Conservation (phyloP, 2,329 filamentous ascomycete species). For the Allantophomopsis lycopodina region DNA sequence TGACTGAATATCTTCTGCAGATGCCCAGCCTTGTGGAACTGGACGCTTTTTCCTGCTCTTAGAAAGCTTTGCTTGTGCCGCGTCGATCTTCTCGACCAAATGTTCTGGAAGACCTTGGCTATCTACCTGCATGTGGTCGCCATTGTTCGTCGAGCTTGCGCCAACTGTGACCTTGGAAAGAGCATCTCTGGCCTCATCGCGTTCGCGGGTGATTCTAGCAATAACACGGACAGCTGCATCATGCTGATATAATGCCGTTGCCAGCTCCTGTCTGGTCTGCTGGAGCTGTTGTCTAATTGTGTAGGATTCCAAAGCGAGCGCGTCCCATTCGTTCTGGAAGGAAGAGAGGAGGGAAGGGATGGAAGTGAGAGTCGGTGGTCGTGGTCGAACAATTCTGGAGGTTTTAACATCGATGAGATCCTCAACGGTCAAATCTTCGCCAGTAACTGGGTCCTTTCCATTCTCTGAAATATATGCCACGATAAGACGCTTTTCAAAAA, state of each 20-base stretch:
- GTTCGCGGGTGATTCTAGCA: slow-evolving; percentile 75
- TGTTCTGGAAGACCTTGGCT: slow-evolving; percentile 60
- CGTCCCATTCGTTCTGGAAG: slow-evolving; percentile 98
- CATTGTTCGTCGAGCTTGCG: slow-evolving; percentile 36
- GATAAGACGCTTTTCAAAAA: slow-evolving; percentile 92
- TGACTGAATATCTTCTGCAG: slow-evolving; percentile 51
- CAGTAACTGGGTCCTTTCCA: slow-evolving; percentile 81
- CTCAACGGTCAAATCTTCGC: slow-evolving; percentile 68
- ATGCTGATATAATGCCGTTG: slow-evolving; percentile 88
- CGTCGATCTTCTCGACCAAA: slow-evolving; percentile 61
- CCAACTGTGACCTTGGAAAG: slow-evolving; percentile 74
- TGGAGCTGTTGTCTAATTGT: slow-evolving; percentile 80
- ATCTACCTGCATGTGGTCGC: slow-evolving; percentile 91
- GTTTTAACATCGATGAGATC: slow-evolving; percentile 84
- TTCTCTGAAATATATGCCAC: slow-evolving; percentile 91
- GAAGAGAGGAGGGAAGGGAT: slow-evolving; percentile 87
- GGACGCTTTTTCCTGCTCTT: slow-evolving; percentile 83
- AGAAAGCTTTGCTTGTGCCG: slow-evolving; percentile 67
- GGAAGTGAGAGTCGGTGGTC: slow-evolving; percentile 87
- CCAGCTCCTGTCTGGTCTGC: slow-evolving; percentile 85
- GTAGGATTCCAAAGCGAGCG: slow-evolving; percentile 80
- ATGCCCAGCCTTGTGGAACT: slow-evolving; percentile 75
- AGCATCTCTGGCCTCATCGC: slow-evolving; percentile 84
- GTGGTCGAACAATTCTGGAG: slow-evolving; percentile 69
- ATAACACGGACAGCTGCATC: slow-evolving; percentile 96